Percentiles rank a stretch among this genome's conserved stretches.
These are phyloP conservation scores for Chaetomium sp. DNA, from an alignment of 2,329 filamentous ascomycete species.

Conservation along the genomic window DNA sequence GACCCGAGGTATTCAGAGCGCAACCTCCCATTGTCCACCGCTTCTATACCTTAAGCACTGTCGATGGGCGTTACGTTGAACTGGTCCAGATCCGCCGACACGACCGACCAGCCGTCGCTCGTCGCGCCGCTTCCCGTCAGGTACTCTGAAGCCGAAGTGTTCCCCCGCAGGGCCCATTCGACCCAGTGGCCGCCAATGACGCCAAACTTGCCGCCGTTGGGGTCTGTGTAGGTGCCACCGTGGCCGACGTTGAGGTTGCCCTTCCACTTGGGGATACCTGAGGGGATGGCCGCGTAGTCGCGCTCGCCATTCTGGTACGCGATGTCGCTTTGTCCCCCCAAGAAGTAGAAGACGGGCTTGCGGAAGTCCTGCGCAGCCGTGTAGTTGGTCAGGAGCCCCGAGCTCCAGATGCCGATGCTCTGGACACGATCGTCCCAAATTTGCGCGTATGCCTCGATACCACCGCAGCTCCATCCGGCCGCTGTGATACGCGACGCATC, in stretches of 20 bases:
- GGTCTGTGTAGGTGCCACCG: conserved; percentile 12
- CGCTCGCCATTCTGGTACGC: conserved; percentile 19
- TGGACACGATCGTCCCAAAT: conserved; percentile 19
- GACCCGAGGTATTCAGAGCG: not conserved
- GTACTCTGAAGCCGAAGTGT: conserved; percentile 10
- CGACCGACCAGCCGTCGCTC: conserved; percentile 17
- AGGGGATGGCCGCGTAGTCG: conserved; percentile 14
- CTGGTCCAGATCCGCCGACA: conserved; percentile 8
- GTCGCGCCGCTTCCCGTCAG: conserved; percentile 12
- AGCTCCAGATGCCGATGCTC: conserved; percentile 9
- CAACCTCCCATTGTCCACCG: not conserved
- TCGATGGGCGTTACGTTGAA: conserved; percentile 9
- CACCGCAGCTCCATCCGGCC: conserved; percentile 28
- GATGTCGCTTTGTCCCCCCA: conserved; percentile 16
- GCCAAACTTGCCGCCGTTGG: conserved; percentile 18
- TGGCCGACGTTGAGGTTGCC: conserved; percentile 19
- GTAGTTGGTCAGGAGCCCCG: conserved; percentile 6
- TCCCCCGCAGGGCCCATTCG: conserved; percentile 17
- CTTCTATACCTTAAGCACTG: not conserved
- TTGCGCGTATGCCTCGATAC: conserved; percentile 26
- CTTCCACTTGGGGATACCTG: conserved; percentile 17
- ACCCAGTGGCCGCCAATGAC: conserved; percentile 12
- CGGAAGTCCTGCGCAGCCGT: conserved; percentile 7
- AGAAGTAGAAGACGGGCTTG: conserved; percentile 19
- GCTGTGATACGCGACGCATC: conserved; percentile 24